Base-by-base conservation (phyloP, 768 basidiomycete genomes). In the Pleurotus salmoneostramineus region DNA sequence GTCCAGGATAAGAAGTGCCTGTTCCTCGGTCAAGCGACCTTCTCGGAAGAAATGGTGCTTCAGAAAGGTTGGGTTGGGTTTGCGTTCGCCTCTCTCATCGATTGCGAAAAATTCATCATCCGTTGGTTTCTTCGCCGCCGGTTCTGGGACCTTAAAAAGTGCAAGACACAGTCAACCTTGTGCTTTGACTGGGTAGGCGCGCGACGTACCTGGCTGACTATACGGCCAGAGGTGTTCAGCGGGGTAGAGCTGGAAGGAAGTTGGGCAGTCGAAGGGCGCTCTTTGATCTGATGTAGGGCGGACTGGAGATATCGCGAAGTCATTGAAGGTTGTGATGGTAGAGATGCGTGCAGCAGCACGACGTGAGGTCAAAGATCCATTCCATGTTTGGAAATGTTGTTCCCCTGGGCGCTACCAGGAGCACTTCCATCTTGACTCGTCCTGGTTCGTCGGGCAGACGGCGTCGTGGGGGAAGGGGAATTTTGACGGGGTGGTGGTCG, bases 21-120 rank as follows among this genome's bases (percentile, higher is more conserved):
- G 93, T 7, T 81, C 77, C 66, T 96, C 93, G 0, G 86, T 89
- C 64, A 97, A 67, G 14, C 89, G 73, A 0, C 95, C 95, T 68
- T 96, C 94, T 10, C 82, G 78, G 70, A 91, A 87, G 74, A 98
- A 96, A 71, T 98, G 95, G 52, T 88, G 81, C 71, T 89, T 93
- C 59, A 98, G 76, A 69, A 89, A 92, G 1, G 81, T 80, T 56
- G 87, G 81, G 66, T 93, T 91, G 15, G 93, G 89, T 61, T 84
- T 83, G 55, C 73, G 71, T 36, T 81, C 74, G 56, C 85, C 82
- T 58, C 76, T 66, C 42, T 79, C 76, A 62, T 82, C 74, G 44
- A 69, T 62, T 57, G 78, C 63, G 69, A 82, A 94, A 71, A 95
- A 85, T 62, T 94, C 83, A 44, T 82, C 84, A 60, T 93, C 88